These are phyloP conservation scores for Saprolegnia diclina DNA, from an alignment of 352 stramenopile genomes.

Conservation along the genomic window DNA sequence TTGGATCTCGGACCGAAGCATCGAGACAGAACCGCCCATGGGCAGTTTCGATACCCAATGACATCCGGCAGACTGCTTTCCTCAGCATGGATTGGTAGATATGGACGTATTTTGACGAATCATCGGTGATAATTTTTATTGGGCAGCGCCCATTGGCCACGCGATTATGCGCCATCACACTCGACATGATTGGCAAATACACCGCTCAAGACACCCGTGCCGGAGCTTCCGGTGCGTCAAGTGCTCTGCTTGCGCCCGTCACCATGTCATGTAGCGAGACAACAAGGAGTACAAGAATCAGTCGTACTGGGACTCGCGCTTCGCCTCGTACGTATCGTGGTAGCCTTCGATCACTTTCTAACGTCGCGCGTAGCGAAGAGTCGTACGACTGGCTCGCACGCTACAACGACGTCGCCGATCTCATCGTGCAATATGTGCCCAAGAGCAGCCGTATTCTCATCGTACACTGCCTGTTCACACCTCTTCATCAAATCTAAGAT, in stretches of 20 bases:
- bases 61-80: neutral
- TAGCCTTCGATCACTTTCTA: neutral
- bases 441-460: slow-evolving; percentile 44
- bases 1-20: slow-evolving; percentile 60
- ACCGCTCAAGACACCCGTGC: neutral
- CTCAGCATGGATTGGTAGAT: neutral
- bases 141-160: neutral
- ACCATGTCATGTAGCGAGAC: slow-evolving; percentile 27
- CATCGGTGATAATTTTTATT: neutral
- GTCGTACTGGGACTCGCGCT: slow-evolving; percentile 70
- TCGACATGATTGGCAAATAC: slow-evolving; percentile 4
- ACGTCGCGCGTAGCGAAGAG: slow-evolving; percentile 39
- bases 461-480: slow-evolving; percentile 25
- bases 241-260: neutral
- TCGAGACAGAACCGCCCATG: slow-evolving; percentile 59
- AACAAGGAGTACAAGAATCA: slow-evolving; percentile 61
- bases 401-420: slow-evolving; percentile 43
- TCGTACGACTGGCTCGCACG: slow-evolving; percentile 71
- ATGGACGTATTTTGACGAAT: neutral
- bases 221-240: slow-evolving; percentile 10
- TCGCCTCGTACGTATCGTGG: slow-evolving; percentile 35
- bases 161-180: neutral
- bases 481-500: neutral
- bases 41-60: neutral
- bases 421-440: slow-evolving; percentile 40